Conservation (phyloP, 768 basidiomycete genomes). For the Leccinum pellstonianum region DNA sequence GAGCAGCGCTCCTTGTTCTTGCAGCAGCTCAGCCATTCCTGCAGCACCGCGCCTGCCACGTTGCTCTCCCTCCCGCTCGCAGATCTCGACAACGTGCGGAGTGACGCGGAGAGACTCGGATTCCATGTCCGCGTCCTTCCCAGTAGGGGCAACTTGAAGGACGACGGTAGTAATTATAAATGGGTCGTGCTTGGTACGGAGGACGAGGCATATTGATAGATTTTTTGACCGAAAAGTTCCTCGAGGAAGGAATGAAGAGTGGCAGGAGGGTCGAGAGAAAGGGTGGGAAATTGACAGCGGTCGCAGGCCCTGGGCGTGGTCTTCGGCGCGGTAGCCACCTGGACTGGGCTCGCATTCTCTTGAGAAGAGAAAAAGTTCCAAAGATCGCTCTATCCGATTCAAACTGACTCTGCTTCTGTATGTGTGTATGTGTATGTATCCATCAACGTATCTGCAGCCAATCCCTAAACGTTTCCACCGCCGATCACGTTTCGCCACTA, state of each 20-base stretch:
- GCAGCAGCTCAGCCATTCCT: constrained; percentile 39
- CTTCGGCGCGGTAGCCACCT: constrained; percentile 59
- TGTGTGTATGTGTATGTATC: constrained; percentile 1
- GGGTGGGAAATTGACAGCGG: constrained; percentile 39
- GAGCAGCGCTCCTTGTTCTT: constrained; percentile 54
- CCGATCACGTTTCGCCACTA: constrained; percentile 7
- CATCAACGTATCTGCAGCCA: background rate
- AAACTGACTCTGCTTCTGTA: background rate
- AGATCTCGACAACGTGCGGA: constrained; percentile 42
- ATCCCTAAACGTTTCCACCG: background rate
- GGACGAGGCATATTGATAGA: constrained; percentile 40
- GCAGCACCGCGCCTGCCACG: constrained; percentile 41
- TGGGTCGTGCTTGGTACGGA: constrained; percentile 56
- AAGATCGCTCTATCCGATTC: background rate
- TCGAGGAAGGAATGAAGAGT: constrained; percentile 31
- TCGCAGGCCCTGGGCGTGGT: constrained; percentile 52
- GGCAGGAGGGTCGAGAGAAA: constrained; percentile 15
- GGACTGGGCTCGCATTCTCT: constrained; percentile 55
- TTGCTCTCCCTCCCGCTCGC: constrained; percentile 47
- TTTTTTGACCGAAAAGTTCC: constrained; percentile 25
- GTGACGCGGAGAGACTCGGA: constrained; percentile 42
- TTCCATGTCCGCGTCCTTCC: constrained; percentile 44
- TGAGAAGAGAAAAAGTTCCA: constrained; percentile 23
- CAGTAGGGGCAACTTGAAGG: constrained; percentile 13
- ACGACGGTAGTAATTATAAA: constrained; percentile 27